phyloP scores from a whole-genome alignment of 2,329 filamentous ascomycete genomes.

The Epichloe sylvatica region DNA sequence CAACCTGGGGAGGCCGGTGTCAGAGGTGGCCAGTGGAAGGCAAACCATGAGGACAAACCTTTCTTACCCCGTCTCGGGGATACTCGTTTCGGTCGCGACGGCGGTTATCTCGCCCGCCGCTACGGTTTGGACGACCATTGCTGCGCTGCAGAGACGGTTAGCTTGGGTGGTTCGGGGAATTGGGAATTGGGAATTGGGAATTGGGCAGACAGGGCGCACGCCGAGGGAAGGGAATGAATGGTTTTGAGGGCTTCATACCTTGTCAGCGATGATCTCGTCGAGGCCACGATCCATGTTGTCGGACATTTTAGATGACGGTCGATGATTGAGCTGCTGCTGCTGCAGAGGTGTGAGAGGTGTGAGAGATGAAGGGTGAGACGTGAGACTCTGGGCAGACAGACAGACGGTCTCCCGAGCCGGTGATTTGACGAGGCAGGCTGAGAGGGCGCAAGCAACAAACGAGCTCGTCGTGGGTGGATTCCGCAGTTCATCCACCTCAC shows the following conservation, averaged over 20 bases:
- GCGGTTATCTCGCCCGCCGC: conserved; percentile 21
- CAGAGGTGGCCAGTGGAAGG: neutral
- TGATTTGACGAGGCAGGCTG: neutral
- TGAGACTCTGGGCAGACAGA: neutral
- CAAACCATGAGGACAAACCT: conserved; percentile 40
- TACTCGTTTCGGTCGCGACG: conserved; percentile 30
- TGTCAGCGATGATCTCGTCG: conserved; percentile 43
- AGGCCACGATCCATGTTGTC: conserved; percentile 40
- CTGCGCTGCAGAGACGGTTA: conserved; percentile 12
- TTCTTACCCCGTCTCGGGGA: conserved; percentile 78
- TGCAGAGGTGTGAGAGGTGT: neutral
- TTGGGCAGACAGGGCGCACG: neutral
- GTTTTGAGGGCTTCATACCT: conserved; percentile 17
- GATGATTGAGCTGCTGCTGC: neutral
- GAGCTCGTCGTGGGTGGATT: neutral
- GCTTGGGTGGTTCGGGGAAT: neutral
- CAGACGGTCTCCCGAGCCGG: neutral
- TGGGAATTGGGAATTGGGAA: too few relatives aligned
- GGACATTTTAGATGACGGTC: conserved; percentile 16
- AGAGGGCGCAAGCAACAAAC: neutral
- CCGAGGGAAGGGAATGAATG: neutral
- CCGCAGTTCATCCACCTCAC: too few relatives aligned
- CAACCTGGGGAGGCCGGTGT: conserved; percentile 17
- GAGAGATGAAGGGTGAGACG: neutral
- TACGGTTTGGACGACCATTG: conserved; percentile 23